Evolutionary conservation across 148 eudicot genomes (phyloP), one percentile per base, ranked within the genome.

Genomic region (Rhododendron williamsianum): DNA sequence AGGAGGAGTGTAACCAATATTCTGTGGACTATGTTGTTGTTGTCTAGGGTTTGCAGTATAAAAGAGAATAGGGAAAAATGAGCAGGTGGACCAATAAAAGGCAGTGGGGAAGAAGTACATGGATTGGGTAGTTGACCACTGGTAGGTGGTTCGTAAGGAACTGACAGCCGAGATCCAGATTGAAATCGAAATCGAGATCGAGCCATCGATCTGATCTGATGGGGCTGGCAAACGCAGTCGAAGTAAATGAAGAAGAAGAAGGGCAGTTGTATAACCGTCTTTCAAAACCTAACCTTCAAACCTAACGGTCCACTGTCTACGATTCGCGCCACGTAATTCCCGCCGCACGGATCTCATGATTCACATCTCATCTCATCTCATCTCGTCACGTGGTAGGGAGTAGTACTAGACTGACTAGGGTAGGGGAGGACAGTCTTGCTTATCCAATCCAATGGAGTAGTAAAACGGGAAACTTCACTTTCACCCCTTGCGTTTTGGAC

Each of bases 231-330:
- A 65, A 65, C 12, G 72, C 6, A 30, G 76, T 27, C 19, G 2
- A 15, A 13, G 76, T 4, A 71, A 15, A 71, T 3, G 12, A 60
- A 63, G 74, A 71, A 69, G 74, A 69, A 71, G 76, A 71, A 71
- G 76, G 76, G 38, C 21, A 33, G 76, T 33, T 71, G 76, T 12
- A 0, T 33, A 71, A 71, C 76, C 41, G 19, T 30, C 76, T 71
- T 71, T 71, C 76, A 71, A 71, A 65, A 71, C 76, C 15, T 33
- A 71, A 71, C 76, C 19, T 71, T 71, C 76, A 71, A 71, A 71
- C 76, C 76, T 71, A 71, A 71, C 76, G 76, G 41, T 71, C 74
- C 74, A 69, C 74, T 69, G 18, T 27, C 76, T 71, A 71, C 15
- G 76, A 33, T 71, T 71, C 8, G 38, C 76, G 76, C 76, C 76